Conservation (phyloP, 495 filamentous ascomycete species). For the Neurospora sp. region DNA sequence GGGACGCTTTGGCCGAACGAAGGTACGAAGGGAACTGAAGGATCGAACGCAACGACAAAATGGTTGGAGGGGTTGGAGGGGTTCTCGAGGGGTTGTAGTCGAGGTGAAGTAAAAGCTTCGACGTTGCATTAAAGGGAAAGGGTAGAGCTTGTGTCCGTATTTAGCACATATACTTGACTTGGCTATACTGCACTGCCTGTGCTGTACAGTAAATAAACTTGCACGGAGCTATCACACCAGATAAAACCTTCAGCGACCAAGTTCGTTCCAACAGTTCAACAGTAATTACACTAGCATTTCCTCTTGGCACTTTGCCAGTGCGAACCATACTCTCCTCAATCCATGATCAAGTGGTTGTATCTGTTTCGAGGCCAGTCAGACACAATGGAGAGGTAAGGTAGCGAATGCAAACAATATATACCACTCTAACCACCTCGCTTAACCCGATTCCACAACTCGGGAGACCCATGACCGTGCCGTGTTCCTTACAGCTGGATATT, state of each 20-base stretch:
- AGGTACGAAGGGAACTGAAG: no score
- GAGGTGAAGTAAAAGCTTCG: background rate
- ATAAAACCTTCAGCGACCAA: background rate
- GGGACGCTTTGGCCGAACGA: background rate
- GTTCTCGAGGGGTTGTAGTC: background rate
- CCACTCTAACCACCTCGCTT: background rate
- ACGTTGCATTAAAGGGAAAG: background rate
- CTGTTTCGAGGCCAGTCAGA: no score
- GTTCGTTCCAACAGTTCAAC: no score
- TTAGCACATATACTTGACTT: background rate
- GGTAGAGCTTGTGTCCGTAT: background rate
- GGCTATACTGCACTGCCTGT: no score
- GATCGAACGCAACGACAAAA: no score
- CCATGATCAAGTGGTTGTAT: background rate
- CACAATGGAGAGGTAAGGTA: background rate
- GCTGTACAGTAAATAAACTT: no score
- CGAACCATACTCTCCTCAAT: background rate
- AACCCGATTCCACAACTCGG: background rate
- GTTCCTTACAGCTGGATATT: background rate
- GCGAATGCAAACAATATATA: background rate
- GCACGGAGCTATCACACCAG: no score
- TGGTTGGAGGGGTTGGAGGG: no score
- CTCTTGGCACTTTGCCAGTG: background rate
- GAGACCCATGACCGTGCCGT: background rate
- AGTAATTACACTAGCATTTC: no score